Evolutionary conservation across 73 alveolate genomes (phyloP).

Genomic region (Diophrys sp.): DNA sequence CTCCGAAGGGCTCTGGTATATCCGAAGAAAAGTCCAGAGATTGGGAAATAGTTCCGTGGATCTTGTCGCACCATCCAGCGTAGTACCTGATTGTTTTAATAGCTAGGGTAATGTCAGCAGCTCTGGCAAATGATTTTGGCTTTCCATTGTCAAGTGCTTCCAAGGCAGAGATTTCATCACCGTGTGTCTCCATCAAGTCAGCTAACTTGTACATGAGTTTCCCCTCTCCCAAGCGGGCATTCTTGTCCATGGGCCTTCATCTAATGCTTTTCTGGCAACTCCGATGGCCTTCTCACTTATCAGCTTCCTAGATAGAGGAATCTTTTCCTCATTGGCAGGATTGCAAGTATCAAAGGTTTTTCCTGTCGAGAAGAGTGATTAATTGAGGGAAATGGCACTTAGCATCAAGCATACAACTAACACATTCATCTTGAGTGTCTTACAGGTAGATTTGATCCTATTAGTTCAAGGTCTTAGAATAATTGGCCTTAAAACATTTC

Average conservation of each 20-base stretch:
- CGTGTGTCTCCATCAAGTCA: conserved; percentile 43
- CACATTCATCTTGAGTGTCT: no score
- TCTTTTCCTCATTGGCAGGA: conserved; percentile 56
- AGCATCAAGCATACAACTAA: no score
- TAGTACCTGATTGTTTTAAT: conserved; percentile 45
- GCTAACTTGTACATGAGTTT: conserved; percentile 41
- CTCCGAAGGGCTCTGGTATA: conserved; percentile 92
- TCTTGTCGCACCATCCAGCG: conserved; percentile 86
- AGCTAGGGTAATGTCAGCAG: conserved; percentile 20
- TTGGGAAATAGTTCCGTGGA: conserved; percentile 64
- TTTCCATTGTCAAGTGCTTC: conserved; percentile 54
- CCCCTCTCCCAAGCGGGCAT: conserved; percentile 33
- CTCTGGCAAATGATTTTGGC: conserved; percentile 16
- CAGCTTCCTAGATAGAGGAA: conserved; percentile 42
- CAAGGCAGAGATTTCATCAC: conserved; percentile 36
- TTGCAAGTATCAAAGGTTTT: conserved; percentile 50
- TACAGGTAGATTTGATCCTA: no score
- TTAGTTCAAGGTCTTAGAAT: no score
- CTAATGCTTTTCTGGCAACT: conserved; percentile 59
- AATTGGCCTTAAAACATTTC: no score
- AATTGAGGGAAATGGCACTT: no score
- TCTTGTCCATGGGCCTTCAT: conserved; percentile 66
- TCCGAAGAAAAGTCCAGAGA: conserved; percentile 31
- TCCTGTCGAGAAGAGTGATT: no score
- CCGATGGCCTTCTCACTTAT: conserved; percentile 43